Evolutionary conservation across 2,329 filamentous ascomycete genomes (phyloP).

Genomic region (Pseudopithomyces chartarum): DNA sequence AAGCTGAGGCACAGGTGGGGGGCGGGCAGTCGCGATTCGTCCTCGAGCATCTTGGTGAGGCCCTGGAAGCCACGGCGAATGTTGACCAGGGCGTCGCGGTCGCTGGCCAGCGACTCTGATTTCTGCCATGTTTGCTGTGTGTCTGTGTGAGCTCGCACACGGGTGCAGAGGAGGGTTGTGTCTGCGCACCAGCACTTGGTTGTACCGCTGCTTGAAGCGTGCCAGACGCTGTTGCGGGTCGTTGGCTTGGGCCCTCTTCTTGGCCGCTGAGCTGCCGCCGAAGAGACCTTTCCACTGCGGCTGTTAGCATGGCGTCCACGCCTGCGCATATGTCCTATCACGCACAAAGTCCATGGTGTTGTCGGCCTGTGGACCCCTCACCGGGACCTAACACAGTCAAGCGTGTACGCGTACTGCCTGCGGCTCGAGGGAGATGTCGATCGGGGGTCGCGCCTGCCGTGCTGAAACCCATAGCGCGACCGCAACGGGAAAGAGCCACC

Average conservation of each 20-base stretch:
- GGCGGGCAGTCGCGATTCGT: constrained; percentile 85
- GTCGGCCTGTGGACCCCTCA: constrained; percentile 9
- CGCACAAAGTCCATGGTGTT: constrained; percentile 4
- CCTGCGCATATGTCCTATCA: background rate
- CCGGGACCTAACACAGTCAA: constrained; percentile 5
- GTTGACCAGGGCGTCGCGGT: constrained; percentile 55
- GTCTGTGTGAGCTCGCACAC: constrained; percentile 16
- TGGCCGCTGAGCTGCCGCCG: constrained; percentile 56
- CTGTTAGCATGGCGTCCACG: constrained; percentile 19
- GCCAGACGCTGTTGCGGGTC: constrained; percentile 65
- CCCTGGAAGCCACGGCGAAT: constrained; percentile 61
- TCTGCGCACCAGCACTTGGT: constrained; percentile 57
- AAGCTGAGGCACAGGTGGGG: constrained; percentile 93
- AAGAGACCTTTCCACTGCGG: constrained; percentile 65
- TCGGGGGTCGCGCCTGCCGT: background rate
- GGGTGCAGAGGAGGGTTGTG: background rate
- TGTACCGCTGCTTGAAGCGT: constrained; percentile 66
- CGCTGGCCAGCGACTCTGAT: constrained; percentile 55
- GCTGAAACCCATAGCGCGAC: background rate
- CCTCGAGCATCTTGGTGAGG: constrained; percentile 72
- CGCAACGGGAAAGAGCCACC: background rate
- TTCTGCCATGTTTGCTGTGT: constrained; percentile 65
- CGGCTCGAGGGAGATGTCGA: background rate
- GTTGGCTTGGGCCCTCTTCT: constrained; percentile 56
- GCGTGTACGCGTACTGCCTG: background rate